A percentile compares a stretch with the other conserved stretches of the same genome.
Conservation (phyloP, 805 yeast genomes). For the Pichia manshurica region DNA sequence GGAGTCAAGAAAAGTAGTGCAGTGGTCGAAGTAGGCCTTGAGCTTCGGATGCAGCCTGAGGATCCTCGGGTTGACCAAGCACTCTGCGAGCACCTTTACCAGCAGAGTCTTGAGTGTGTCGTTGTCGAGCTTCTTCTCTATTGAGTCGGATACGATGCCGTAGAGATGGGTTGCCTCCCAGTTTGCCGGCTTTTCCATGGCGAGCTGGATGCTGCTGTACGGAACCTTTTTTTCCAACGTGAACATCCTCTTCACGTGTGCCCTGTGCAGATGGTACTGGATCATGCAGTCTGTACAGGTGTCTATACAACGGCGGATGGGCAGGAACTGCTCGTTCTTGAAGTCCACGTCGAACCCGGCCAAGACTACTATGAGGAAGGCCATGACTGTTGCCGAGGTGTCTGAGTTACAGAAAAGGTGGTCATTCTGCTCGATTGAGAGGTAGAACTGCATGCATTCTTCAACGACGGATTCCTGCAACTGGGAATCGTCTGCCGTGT, state of each 20-base stretch:
- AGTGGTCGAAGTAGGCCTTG: constrained; percentile 32
- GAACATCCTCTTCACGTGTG: constrained; percentile 46
- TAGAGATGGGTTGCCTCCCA: constrained; percentile 25
- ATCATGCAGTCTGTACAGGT: constrained; percentile 50
- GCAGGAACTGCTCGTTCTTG: constrained; percentile 29
- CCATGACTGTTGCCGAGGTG: constrained; percentile 9
- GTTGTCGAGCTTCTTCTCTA: constrained; percentile 20
- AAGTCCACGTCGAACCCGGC: constrained; percentile 17
- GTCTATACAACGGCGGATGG: constrained; percentile 31
- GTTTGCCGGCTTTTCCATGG: constrained; percentile 20
- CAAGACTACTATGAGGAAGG: constrained; percentile 13
- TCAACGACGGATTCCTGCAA: constrained; percentile 30
- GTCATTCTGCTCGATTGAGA: neutral
- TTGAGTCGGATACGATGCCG: constrained; percentile 15
- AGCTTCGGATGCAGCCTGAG: constrained; percentile 36
- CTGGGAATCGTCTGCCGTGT: constrained; percentile 29
- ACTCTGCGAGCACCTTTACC: constrained; percentile 37
- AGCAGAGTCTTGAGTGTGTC: constrained; percentile 17
- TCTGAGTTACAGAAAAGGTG: constrained; percentile 15
- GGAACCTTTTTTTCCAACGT: constrained; percentile 39
- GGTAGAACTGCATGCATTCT: constrained; percentile 30
- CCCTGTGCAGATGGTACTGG: constrained; percentile 48
- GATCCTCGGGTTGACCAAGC: constrained; percentile 47
- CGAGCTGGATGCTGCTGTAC: constrained; percentile 19
- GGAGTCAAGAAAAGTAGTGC: constrained; percentile 25